phyloP scores from a whole-genome alignment of 2,329 filamentous ascomycete species.

The Aaosphaeria arxii region DNA sequence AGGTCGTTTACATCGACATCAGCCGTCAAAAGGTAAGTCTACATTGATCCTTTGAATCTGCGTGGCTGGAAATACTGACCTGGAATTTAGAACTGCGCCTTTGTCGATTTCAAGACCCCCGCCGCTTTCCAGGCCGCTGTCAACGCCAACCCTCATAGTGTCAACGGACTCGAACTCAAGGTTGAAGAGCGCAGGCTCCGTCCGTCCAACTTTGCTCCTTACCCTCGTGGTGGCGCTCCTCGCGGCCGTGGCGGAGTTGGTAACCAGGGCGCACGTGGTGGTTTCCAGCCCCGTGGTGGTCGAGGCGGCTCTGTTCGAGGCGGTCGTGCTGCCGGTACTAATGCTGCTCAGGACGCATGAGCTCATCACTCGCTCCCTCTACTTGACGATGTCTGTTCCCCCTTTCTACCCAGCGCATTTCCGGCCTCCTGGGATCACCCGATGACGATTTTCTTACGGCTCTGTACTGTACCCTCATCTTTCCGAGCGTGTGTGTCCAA shows the following conservation, averaged over 20 bases:
- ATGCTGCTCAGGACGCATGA: conserved; percentile 29
- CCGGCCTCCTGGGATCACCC: conserved; percentile 1
- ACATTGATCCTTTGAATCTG: background rate
- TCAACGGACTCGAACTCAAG: conserved; percentile 77
- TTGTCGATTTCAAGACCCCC: conserved; percentile 83
- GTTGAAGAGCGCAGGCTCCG: conserved; percentile 83
- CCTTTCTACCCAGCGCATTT: conserved; percentile 1
- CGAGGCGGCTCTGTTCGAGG: conserved; percentile 61
- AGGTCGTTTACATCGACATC: conserved; percentile 62
- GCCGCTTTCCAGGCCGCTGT: conserved; percentile 82
- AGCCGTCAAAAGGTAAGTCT: conserved; percentile 69
- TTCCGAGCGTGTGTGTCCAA: conserved; percentile 33
- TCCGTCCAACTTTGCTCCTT: conserved; percentile 34
- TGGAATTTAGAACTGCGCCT: conserved; percentile 77
- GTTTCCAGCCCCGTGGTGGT: conserved; percentile 66
- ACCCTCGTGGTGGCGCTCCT: conserved; percentile 39
- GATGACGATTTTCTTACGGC: conserved; percentile 33
- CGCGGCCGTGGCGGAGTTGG: conserved; percentile 60
- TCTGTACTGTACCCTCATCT: conserved; percentile 35
- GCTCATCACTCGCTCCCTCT: background rate
- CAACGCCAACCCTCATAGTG: conserved; percentile 77
- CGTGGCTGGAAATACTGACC: conserved; percentile 9
- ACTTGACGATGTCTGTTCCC: background rate
- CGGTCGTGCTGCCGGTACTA: conserved; percentile 29
- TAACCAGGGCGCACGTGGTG: conserved; percentile 62